Base-by-base conservation (phyloP, 2,329 filamentous ascomycete species). In the Coniochaeta prunicola region DNA sequence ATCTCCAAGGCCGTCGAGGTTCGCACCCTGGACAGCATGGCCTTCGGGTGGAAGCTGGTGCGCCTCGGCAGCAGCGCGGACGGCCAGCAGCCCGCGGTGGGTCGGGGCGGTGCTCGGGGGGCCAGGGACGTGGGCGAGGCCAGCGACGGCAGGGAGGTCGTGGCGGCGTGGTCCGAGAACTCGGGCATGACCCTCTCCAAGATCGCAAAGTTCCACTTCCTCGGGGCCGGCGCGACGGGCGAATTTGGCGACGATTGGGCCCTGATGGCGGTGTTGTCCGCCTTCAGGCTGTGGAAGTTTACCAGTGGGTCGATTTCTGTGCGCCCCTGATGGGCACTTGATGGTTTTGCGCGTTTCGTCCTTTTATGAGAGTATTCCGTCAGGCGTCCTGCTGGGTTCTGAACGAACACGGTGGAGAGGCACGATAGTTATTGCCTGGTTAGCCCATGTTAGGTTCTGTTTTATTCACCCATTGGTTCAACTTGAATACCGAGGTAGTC, bases 201-300 rank as follows among this genome's bases (percentile, higher is more conserved):
- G 45, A 50, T 50, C 45, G 45, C 45, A 9, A 50, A 50, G 45
- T 50, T 50, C 45, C 45, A 50, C 45, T 50, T 50, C 45, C 45
- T 50, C 19, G 45, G 45, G 45, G 45, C 45, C 15, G 45, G 45
- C 19, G 45, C 45, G 6, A 50, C 45, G 45, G 45, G 45, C 19
- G 45, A 50, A 19, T 50, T 50, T 50, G 45, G 45, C 6, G 45
- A 50, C 19, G 45, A 50, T 50, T 50, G 45, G 45, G 45, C 45
- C 21, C 26, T 50, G 45, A 50, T 50, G 19, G 45, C 45, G 45
- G 45, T 19, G 21, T 17, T 50, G 45, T 50, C 45, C 45, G 45
- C 45, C 17, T 50, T 50, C 45, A 50, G 45, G 19, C 45, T 50
- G 5, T 50, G 45, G 45, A 50, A 50, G 45, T 50, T 50, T 19